phyloP scores from a whole-genome alignment of 345 rosid species.

The Raphanus raphanistrum region DNA sequence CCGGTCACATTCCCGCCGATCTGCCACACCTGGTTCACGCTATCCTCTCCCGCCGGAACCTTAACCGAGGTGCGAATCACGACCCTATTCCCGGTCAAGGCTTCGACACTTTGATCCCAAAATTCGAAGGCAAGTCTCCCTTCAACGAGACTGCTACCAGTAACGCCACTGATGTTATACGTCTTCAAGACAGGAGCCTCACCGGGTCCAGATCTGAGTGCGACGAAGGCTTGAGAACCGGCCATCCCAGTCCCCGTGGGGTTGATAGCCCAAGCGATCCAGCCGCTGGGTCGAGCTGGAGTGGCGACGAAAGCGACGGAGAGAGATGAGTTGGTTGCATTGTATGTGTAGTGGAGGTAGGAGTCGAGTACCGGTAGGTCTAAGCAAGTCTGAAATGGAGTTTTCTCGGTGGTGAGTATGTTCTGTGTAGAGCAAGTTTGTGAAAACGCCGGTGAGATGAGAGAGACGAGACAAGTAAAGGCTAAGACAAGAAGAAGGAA shows the following conservation, averaged over 20 bases:
- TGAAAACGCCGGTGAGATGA: constrained; percentile 50
- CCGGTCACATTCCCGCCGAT: constrained; percentile 51
- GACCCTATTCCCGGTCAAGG: constrained; percentile 20
- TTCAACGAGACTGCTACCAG: constrained; percentile 11
- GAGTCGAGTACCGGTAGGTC: constrained; percentile 56
- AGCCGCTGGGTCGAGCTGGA: constrained; percentile 51
- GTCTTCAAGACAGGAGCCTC: constrained; percentile 39
- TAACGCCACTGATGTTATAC: constrained; percentile 50
- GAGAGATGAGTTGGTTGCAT: constrained; percentile 72
- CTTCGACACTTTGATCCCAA: constrained; percentile 56
- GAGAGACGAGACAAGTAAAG: constrained; percentile 28
- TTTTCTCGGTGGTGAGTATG: constrained; percentile 25
- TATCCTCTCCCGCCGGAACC: constrained; percentile 49
- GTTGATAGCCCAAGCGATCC: constrained; percentile 86
- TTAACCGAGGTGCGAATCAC: constrained; percentile 55
- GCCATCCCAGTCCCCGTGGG: constrained; percentile 53
- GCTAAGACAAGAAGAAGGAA: constrained; percentile 8
- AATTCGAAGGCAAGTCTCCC: constrained; percentile 49
- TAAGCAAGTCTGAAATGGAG: constrained; percentile 43
- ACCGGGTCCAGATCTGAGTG: constrained; percentile 44
- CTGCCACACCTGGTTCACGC: constrained; percentile 85
- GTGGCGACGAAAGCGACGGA: constrained; percentile 66
- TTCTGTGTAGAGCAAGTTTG: constrained; percentile 58
- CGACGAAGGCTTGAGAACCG: constrained; percentile 70
- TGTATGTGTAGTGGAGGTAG: constrained; percentile 69